Evolutionary conservation across 2,329 filamentous ascomycete species (phyloP).

Genomic region (Sphaerostilbella broomeana): DNA sequence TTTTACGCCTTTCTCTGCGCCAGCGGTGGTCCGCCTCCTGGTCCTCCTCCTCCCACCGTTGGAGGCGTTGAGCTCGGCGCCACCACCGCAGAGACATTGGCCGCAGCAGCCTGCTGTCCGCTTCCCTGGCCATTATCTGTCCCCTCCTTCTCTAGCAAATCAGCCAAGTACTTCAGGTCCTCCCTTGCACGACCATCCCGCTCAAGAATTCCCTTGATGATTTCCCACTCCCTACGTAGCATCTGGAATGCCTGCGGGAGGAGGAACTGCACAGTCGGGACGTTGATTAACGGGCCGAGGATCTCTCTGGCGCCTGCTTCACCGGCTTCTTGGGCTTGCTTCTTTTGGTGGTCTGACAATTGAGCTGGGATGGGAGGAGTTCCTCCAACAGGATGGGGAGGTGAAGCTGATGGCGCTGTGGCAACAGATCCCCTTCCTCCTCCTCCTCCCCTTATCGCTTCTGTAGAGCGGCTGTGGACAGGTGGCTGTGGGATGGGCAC

Average conservation of each 20-base stretch:
- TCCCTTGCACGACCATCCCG: slow-evolving; percentile 58
- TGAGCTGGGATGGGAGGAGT: slow-evolving; percentile 11
- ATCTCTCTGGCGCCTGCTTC: slow-evolving; percentile 55
- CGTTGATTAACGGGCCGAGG: slow-evolving; percentile 54
- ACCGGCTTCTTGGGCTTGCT: slow-evolving; percentile 44
- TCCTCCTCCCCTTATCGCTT: no score
- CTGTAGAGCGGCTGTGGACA: slow-evolving; percentile 20
- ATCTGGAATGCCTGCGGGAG: slow-evolving; percentile 63
- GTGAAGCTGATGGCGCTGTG: slow-evolving; percentile 4
- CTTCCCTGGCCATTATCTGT: slow-evolving; percentile 14
- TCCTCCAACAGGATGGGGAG: no score
- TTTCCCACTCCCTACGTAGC: slow-evolving; percentile 64
- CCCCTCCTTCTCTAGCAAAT: slow-evolving; percentile 46
- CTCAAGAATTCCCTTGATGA: slow-evolving; percentile 63
- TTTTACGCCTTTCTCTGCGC: background rate
- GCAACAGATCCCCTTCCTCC: no score
- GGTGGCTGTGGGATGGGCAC: slow-evolving; percentile 31
- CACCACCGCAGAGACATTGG: background rate
- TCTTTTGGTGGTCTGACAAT: slow-evolving; percentile 29
- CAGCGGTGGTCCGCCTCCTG: background rate
- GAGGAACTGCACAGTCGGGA: slow-evolving; percentile 62
- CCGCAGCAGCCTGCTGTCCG: background rate
- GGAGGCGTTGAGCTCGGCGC: slow-evolving; percentile 1
- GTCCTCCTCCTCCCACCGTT: slow-evolving; percentile 3
- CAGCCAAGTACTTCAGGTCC: slow-evolving; percentile 52